Evolutionary conservation across 2,329 filamentous ascomycete genomes (phyloP), one percentile per base, ranked within the genome.

Genomic region (Colletotrichum sp.): DNA sequence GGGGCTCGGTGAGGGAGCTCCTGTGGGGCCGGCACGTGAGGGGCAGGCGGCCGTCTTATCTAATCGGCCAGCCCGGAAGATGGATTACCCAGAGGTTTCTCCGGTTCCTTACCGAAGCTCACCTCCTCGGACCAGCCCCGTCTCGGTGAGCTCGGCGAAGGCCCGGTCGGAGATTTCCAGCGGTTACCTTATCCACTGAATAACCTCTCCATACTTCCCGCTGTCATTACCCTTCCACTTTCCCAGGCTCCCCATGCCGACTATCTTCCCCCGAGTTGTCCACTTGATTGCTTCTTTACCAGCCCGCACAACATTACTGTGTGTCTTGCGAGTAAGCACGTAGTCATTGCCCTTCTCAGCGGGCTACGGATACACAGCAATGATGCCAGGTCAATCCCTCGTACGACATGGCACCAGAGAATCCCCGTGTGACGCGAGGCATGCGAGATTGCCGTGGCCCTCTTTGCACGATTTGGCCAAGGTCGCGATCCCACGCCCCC

Each of bases 141-240:
- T 1, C 1, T 2, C 27, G 61, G 36, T 67, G 43, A 67, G n/a
- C 8, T 9, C 39, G 72, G 72, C 58, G 32, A 61, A 52, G 7
- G 9, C 62, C 62, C 6, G 36, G 32, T 65, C 66, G 72, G 72
- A 55, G 28, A 75, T 55, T 73, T 64, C 62, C 10, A 25, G 68
- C 58, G 48, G 43, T 22, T 3, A 48, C n/a, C 43, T 62, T 75
- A 68, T 73, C 73, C 73, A 73, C 73, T 75, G 73, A 64, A 75
- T 72, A 75, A 72, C 73, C 73, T 75, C 62, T 25, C 55, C 55
- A 72, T 25, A 67, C 73, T 75, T 74, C 73, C 73, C 73, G 73
- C 73, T 75, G 69, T 75, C 73, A 75, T 56, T 18, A 61, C 56
- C 58, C 28, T 61, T 30, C 61, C 15, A n/a, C n/a, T 48, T 48